Conservation (phyloP, 257 asterid genomes). For the Scutellaria minor region DNA sequence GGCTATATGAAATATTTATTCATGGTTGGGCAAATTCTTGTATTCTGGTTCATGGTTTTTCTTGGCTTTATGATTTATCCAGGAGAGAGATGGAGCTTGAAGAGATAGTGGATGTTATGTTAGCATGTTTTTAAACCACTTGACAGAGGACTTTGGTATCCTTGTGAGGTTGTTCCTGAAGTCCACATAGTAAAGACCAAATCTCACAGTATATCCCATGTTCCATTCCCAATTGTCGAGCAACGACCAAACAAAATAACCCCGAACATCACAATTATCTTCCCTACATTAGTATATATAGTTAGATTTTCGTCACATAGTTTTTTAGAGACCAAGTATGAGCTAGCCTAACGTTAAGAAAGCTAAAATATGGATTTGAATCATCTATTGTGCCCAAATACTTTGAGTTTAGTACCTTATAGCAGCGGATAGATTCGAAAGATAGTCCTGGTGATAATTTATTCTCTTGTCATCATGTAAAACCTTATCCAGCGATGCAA, state of each 20-base stretch:
- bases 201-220: constrained; percentile 80
- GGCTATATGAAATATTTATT: no score
- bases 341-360: no score
- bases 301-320: no score
- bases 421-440: constrained; percentile 84
- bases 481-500: constrained; percentile 40
- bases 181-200: constrained; percentile 82
- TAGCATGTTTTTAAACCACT: constrained; percentile 70
- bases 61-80: no score
- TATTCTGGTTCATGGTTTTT: no score
- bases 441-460: constrained; percentile 69
- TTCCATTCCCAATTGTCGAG: constrained; percentile 98
- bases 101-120: background rate
- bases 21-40: no score
- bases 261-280: constrained; percentile 69
- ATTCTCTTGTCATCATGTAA: constrained; percentile 75
- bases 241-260: constrained; percentile 88
- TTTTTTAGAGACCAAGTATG: no score
- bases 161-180: constrained; percentile 83
- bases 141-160: constrained; percentile 74
- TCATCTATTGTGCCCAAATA: no score
- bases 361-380: no score
- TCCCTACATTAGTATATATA: constrained; percentile 49
- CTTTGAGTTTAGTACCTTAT: constrained; percentile 50
- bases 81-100: no score